phyloP scores from a whole-genome alignment of 176 grass and related monocot species.

The Bonia amplexicaulis region DNA sequence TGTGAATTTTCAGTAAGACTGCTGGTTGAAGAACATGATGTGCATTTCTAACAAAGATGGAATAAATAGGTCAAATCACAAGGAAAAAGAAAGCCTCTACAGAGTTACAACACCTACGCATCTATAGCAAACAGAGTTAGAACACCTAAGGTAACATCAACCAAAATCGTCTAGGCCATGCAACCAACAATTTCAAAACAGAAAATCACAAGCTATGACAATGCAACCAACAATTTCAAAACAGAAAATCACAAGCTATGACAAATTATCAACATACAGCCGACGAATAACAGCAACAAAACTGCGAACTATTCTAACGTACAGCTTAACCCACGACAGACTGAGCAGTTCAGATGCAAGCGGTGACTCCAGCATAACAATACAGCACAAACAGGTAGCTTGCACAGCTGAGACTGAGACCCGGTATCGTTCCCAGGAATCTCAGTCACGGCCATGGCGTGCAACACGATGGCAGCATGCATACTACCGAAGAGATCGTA shows the following conservation, averaged over 20 bases:
- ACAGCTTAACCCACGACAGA: background rate
- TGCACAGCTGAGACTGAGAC: background rate
- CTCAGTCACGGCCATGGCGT: background rate
- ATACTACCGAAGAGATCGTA: background rate
- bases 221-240: background rate
- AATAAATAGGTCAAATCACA: background rate
- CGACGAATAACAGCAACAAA: background rate
- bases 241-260: background rate
- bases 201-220: background rate
- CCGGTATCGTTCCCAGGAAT: background rate
- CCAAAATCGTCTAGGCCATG: background rate
- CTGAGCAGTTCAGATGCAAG: constrained; percentile 26
- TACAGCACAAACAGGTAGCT: background rate
- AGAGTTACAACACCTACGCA: background rate
- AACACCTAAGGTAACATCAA: background rate
- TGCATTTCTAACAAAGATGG: background rate
- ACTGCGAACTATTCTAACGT: background rate
- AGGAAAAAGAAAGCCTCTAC: background rate
- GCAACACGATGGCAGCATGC: constrained; percentile 10
- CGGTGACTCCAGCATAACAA: background rate
- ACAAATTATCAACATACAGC: background rate
- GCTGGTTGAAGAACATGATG: background rate
- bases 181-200: background rate
- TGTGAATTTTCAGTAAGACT: background rate
- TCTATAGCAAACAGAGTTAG: background rate